These are phyloP conservation scores for Clausena lansium DNA, from an alignment of 345 rosid species.

Conservation along the genomic window DNA sequence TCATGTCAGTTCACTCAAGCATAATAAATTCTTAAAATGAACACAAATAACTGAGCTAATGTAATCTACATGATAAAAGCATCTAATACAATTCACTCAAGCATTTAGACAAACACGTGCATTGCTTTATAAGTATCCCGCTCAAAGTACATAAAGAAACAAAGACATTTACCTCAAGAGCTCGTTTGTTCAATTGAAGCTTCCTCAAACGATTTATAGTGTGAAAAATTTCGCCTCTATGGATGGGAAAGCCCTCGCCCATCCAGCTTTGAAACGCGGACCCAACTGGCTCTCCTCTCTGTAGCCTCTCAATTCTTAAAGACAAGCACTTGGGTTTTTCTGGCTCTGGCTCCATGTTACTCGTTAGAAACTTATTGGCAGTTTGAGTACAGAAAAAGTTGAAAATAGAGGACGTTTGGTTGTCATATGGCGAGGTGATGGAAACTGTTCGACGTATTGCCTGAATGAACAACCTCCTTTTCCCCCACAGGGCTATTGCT, in stretches of 20 bases:
- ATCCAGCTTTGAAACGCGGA: slow-evolving; percentile 84
- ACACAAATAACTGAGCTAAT: not conserved
- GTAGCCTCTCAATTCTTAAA: slow-evolving; percentile 70
- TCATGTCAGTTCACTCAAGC: not conserved
- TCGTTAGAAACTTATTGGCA: not conserved
- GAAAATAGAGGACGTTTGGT: slow-evolving; percentile 11
- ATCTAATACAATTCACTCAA: not conserved
- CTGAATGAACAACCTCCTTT: slow-evolving; percentile 35
- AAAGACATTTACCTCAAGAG: slow-evolving; percentile 52
- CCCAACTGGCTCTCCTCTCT: slow-evolving; percentile 57
- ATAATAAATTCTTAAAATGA: not conserved
- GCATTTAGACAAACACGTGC: slow-evolving; percentile 13
- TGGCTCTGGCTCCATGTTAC: slow-evolving; percentile 15
- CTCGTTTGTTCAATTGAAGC: slow-evolving; percentile 65
- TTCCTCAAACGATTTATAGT: slow-evolving; percentile 76
- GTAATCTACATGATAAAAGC: not conserved
- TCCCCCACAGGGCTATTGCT: slow-evolving; percentile 23
- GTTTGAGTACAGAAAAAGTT: slow-evolving; percentile 37
- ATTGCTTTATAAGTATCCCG: not conserved
- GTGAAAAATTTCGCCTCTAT: slow-evolving; percentile 74
- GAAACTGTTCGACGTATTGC: slow-evolving; percentile 56
- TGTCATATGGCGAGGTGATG: slow-evolving; percentile 1
- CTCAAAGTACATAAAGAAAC: not conserved
- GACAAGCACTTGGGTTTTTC: slow-evolving; percentile 57
- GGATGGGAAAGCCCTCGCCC: slow-evolving; percentile 78